A percentile compares a stretch with the other conserved stretches of the same genome.
Evolutionary conservation across 1,139 yeast species (phyloP).

Genomic region (Maudiozyma humilis): DNA sequence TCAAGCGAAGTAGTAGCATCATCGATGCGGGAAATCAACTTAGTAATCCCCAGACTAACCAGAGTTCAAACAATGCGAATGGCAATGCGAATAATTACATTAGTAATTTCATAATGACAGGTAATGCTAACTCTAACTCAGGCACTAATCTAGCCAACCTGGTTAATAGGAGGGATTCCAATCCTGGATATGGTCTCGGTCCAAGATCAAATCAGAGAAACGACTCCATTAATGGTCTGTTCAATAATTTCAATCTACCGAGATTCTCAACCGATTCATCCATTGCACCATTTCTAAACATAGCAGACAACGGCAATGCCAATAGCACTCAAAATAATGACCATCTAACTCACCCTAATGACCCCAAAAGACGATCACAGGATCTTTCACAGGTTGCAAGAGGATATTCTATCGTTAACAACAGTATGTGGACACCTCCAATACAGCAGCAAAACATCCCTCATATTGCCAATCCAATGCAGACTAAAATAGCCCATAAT

Average conservation of each 20-base stretch:
- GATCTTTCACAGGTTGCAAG: conserved; percentile 26
- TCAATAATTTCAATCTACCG: conserved; percentile 20
- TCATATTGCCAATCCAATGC: conserved; percentile 1
- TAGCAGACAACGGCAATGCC: conserved; percentile 6
- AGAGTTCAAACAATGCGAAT: neutral
- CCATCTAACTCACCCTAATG: neutral
- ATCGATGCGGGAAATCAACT: neutral
- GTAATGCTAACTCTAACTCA: neutral
- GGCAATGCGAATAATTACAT: neutral
- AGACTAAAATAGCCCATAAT: conserved; percentile 1
- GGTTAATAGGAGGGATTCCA: conserved; percentile 4
- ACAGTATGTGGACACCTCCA: conserved; percentile 21
- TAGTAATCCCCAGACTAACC: too few relatives aligned
- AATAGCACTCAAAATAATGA: conserved; percentile 1
- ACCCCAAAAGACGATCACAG: conserved; percentile 8
- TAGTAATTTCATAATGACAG: neutral
- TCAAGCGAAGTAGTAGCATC: neutral
- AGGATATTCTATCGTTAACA: conserved; percentile 33
- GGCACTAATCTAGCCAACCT: neutral
- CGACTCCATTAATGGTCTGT: conserved; percentile 19
- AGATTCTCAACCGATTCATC: conserved; percentile 21
- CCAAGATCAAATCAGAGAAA: conserved; percentile 10
- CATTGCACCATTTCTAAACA: conserved; percentile 18
- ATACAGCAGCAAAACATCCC: conserved; percentile 7
- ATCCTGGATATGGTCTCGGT: neutral